A percentile compares a stretch with the other conserved stretches of the same genome.
These are phyloP conservation scores for Hysterium pulicare DNA, from an alignment of 2,329 filamentous ascomycete species.

Conservation along the genomic window DNA sequence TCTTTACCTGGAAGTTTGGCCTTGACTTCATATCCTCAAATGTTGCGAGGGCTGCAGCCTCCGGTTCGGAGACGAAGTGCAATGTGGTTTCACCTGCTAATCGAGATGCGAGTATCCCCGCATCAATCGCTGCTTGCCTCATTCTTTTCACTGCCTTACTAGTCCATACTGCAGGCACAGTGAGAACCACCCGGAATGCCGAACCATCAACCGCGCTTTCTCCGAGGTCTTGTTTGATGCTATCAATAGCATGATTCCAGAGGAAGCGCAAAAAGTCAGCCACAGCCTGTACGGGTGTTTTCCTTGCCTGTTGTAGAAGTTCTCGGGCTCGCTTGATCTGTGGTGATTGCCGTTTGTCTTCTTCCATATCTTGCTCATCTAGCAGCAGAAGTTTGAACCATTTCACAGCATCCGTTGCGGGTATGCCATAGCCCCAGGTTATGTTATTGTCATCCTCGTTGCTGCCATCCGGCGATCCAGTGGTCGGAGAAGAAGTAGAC, in stretches of 20 bases:
- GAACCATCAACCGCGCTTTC: conserved; percentile 2
- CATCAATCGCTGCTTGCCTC: conserved; percentile 4
- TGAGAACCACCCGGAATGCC: conserved; percentile 8
- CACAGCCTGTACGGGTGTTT: conserved; percentile 4
- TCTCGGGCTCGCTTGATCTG: conserved; percentile 1
- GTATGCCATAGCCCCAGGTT: conserved; percentile 11
- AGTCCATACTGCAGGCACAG: conserved; percentile 10
- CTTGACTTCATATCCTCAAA: conserved; percentile 8
- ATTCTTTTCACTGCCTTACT: conserved; percentile 5
- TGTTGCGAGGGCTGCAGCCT: conserved; percentile 22
- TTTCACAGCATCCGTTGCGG: conserved; percentile 2
- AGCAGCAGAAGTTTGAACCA: conserved; percentile 13
- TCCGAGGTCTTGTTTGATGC: conserved; percentile 1
- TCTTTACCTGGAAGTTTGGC: too few relatives aligned
- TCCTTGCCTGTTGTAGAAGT: conserved; percentile 4
- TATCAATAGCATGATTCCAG: conserved; percentile 7
- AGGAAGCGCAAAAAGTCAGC: conserved; percentile 8
- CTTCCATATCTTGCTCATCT: conserved; percentile 1
- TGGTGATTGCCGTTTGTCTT: conserved; percentile 1
- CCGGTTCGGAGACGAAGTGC: conserved; percentile 20
- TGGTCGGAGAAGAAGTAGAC: too few relatives aligned
- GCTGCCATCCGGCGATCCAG: too few relatives aligned
- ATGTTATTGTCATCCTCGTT: conserved; percentile 5
- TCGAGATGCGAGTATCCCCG: conserved; percentile 2
- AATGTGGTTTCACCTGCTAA: conserved; percentile 12